A percentile compares a stretch with the other conserved stretches of the same genome.
Evolutionary conservation across 1,284 basidiomycete genomes (phyloP).

Genomic region (Tranzscheliella williamsii): DNA sequence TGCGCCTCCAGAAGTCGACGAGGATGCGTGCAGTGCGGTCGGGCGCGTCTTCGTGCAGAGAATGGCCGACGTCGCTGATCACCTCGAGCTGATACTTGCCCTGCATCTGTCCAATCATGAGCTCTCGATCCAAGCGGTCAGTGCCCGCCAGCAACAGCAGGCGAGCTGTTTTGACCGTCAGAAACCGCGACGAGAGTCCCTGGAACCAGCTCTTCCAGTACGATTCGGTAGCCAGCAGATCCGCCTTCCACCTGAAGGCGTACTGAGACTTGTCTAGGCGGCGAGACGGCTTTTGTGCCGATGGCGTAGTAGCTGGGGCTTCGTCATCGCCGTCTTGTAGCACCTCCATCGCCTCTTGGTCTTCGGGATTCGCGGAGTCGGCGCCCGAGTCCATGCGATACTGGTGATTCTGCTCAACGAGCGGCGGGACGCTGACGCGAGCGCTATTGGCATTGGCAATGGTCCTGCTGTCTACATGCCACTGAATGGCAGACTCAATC

Average conservation of each 20-base stretch:
- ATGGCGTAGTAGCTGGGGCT: neutral
- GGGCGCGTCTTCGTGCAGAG: conserved; percentile 93
- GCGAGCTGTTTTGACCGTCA: conserved; percentile 76
- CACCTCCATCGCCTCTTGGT: conserved; percentile 22
- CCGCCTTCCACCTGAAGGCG: conserved; percentile 74
- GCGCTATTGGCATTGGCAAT: conserved; percentile 56
- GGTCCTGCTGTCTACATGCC: conserved; percentile 72
- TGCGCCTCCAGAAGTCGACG: conserved; percentile 86
- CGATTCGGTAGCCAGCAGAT: conserved; percentile 79
- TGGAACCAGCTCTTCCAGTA: conserved; percentile 95
- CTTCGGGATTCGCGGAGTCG: neutral
- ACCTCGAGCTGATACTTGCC: conserved; percentile 89
- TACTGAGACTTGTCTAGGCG: neutral
- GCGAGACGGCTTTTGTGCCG: neutral
- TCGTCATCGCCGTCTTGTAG: neutral
- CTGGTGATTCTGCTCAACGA: conserved; percentile 35
- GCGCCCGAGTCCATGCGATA: neutral
- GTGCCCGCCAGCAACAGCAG: conserved; percentile 88
- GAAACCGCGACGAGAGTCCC: conserved; percentile 77
- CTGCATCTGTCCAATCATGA: conserved; percentile 97
- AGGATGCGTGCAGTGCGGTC: conserved; percentile 75
- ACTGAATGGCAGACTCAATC: conserved; percentile 82
- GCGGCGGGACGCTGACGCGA: conserved; percentile 52
- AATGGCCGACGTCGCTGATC: conserved; percentile 83
- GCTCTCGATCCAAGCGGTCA: conserved; percentile 84